A percentile compares a stretch with the other conserved stretches of the same genome.
Evolutionary conservation across 2,329 filamentous ascomycete species (phyloP).

Genomic region (Ophiostoma angusticollis): DNA sequence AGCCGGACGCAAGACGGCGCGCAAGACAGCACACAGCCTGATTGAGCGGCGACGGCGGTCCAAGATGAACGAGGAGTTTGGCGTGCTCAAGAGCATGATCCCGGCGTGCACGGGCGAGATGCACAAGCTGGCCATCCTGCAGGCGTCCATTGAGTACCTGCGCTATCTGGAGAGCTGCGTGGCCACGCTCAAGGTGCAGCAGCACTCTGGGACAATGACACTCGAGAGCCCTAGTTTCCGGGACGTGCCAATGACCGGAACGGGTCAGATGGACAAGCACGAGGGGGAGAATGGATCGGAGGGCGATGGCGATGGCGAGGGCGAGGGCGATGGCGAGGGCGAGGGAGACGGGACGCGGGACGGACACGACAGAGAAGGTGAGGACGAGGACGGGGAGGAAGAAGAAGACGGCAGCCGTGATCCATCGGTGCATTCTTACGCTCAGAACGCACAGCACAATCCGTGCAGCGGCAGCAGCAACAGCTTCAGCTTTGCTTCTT

Average conservation of each 20-base stretch:
- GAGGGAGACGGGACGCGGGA: conserved; percentile 1
- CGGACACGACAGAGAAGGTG: conserved; percentile 1
- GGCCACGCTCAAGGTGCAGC: conserved; percentile 56
- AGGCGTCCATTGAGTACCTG: conserved; percentile 95
- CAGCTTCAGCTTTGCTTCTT: conserved; percentile 33
- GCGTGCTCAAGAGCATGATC: conserved; percentile 85
- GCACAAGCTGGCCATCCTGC: conserved; percentile 92
- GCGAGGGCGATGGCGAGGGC: background rate
- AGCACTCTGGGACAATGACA: too few relatives aligned
- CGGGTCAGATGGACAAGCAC: too few relatives aligned
- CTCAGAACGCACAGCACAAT: background rate
- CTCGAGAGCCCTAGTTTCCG: too few relatives aligned
- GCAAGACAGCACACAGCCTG: conserved; percentile 90
- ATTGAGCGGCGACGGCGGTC: conserved; percentile 82
- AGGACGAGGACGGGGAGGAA: conserved; percentile 1
- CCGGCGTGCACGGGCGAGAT: conserved; percentile 93
- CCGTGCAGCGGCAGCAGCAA: conserved; percentile 33
- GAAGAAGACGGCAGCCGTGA: background rate
- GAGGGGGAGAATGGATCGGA: too few relatives aligned
- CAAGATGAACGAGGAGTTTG: conserved; percentile 99
- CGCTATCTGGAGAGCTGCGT: conserved; percentile 88
- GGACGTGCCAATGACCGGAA: too few relatives aligned
- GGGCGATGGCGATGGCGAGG: too few relatives aligned
- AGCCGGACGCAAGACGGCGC: conserved; percentile 83
- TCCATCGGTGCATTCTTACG: too few relatives aligned